Evolutionary conservation across 345 rosid species (phyloP), one percentile per base, ranked within the genome.

Genomic region (Physaria fendleri): DNA sequence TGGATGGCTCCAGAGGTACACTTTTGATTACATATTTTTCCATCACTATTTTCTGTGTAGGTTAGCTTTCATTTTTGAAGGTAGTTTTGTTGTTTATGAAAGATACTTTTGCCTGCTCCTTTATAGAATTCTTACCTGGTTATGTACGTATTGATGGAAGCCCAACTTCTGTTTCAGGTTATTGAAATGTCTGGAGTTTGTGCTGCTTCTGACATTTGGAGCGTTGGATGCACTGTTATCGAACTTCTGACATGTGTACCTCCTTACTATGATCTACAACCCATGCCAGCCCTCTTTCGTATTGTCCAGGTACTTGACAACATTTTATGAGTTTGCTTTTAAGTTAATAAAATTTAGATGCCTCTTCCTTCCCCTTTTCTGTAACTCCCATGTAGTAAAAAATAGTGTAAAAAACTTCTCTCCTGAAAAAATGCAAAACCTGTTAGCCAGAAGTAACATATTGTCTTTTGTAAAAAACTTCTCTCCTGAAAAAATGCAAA

Each of bases 1-100:
- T 94, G 99, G 99, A 94, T 94, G 99, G 99, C 99, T 56, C 99
- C 99, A 14, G 97, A 94, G 96, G 99, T 94, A 76, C 44, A 53
- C 47, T 35, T 37, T 49, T 64, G 21, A 4, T 58, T 27, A 62
- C 29, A 35, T 40, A 0, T 28, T 40, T 22, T 17, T 2, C n/a
- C 58, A 47, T 62, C 45, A 13, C 64, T 58, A 38, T 9, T 8
- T 62, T 38, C 22, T 39, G 28, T n/a, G n/a, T n/a, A n/a, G n/a
- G n/a, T n/a, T n/a, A n/a, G n/a, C n/a, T n/a, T n/a, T n/a, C n/a
- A n/a, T n/a, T n/a, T n/a, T n/a, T n/a, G n/a, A n/a, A n/a, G n/a
- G n/a, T n/a, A n/a, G n/a, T n/a, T n/a, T n/a, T n/a, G n/a, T n/a
- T n/a, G n/a, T n/a, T n/a, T n/a, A n/a, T n/a, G n/a, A n/a, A n/a